These are phyloP conservation scores for Trametes sanguinea DNA, from an alignment of 768 basidiomycete genomes.

Conservation along the genomic window DNA sequence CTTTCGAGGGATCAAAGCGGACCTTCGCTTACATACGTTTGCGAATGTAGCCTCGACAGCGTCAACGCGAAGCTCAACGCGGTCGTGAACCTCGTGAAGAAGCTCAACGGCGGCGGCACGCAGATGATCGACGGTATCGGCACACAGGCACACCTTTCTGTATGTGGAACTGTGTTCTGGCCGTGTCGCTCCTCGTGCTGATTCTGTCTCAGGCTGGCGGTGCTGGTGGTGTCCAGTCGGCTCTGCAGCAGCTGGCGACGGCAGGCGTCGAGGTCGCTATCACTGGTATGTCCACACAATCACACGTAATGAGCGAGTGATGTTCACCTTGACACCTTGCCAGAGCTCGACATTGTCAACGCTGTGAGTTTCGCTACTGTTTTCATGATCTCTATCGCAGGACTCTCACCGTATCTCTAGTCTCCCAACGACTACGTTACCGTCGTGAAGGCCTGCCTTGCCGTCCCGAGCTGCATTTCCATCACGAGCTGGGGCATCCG, in stretches of 20 bases:
- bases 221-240: slow-evolving; percentile 43
- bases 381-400: not conserved
- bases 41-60: slow-evolving; percentile 45
- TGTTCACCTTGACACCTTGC: not conserved
- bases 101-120: slow-evolving; percentile 39
- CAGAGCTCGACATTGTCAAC: slow-evolving; percentile 31
- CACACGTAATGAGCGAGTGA: not conserved
- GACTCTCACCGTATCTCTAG: not conserved
- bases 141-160: slow-evolving; percentile 46
- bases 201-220: slow-evolving; percentile 37
- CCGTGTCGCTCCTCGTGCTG: not conserved
- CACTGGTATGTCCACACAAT: slow-evolving; percentile 37
- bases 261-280: slow-evolving; percentile 47
- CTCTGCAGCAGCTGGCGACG: slow-evolving; percentile 46
- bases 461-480: slow-evolving; percentile 43
- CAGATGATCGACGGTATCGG: slow-evolving; percentile 52
- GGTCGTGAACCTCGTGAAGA: slow-evolving; percentile 44
- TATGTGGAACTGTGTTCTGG: not conserved
- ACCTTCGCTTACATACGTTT: no score
- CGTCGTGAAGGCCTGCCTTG: slow-evolving; percentile 49
- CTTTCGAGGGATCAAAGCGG: no score
- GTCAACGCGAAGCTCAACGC: slow-evolving; percentile 45
- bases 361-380: slow-evolving; percentile 20
- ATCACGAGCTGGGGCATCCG: slow-evolving; percentile 54
- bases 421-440: slow-evolving; percentile 45